These are phyloP conservation scores for Candida tropicalis DNA, from an alignment of 1,139 yeast species.

Conservation along the genomic window DNA sequence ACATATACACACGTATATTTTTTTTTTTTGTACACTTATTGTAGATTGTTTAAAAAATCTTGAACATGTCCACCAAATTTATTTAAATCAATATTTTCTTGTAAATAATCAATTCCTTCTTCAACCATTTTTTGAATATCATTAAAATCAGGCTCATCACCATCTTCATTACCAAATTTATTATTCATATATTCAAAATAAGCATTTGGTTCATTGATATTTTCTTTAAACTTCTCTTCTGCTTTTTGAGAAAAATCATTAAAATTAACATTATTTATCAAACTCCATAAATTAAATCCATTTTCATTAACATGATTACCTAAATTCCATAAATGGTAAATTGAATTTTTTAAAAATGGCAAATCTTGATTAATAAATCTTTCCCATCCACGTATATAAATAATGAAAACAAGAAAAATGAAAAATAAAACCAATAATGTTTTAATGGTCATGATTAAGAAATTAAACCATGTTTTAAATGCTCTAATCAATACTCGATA, in stretches of 20 bases:
- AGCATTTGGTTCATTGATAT: slow-evolving; percentile 14
- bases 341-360: slow-evolving; percentile 17
- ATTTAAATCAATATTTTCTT: slow-evolving; percentile 16
- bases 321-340: slow-evolving; percentile 3
- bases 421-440: slow-evolving; percentile 15
- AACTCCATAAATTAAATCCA: slow-evolving; percentile 3
- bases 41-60: slow-evolving; percentile 8
- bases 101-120: slow-evolving; percentile 19
- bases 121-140: slow-evolving; percentile 20
- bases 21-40: neutral
- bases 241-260: slow-evolving; percentile 8
- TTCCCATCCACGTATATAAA: slow-evolving; percentile 24
- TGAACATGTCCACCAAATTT: slow-evolving; percentile 16
- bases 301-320: slow-evolving; percentile 2
- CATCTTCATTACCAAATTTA: slow-evolving; percentile 19
- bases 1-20: neutral
- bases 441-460: slow-evolving; percentile 27
- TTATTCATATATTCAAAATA: slow-evolving; percentile 24
- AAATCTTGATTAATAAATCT: slow-evolving; percentile 22
- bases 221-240: slow-evolving; percentile 6
- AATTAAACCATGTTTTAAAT: slow-evolving; percentile 29
- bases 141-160: slow-evolving; percentile 15
- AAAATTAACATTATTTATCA: slow-evolving; percentile 2
- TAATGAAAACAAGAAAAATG: slow-evolving; percentile 15
- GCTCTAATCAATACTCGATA: slow-evolving; percentile 25